phyloP scores from a whole-genome alignment of 2,329 filamentous ascomycete genomes.

The Drechslera avenae region DNA sequence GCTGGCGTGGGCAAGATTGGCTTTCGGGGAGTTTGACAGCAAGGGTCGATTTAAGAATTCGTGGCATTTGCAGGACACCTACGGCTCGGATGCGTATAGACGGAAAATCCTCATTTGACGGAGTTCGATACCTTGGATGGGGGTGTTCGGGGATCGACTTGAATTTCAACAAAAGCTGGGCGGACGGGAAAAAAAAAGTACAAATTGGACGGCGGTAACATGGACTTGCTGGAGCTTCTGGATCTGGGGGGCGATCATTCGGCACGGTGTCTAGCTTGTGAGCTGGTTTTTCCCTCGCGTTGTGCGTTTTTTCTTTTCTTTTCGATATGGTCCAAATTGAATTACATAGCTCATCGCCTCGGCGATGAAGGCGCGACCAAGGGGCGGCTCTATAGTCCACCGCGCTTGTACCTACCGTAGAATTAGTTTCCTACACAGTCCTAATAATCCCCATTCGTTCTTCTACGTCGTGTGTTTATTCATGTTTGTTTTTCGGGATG shows the following conservation, averaged over 20 bases:
- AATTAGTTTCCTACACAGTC: conserved; percentile 9
- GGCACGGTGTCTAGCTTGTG: conserved; percentile 14
- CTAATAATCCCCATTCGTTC: conserved; percentile 2
- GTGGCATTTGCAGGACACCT: conserved; percentile 47
- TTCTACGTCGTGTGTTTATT: not conserved
- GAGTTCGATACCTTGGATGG: conserved; percentile 47
- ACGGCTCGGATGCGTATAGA: conserved; percentile 45
- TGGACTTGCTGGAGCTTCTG: conserved; percentile 27
- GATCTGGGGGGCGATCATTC: conserved; percentile 23
- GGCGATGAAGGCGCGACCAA: conserved; percentile 11
- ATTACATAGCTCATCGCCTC: conserved; percentile 9
- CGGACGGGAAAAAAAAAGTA: conserved; percentile 40
- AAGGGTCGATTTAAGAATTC: conserved; percentile 47
- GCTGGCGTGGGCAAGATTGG: conserved; percentile 44
- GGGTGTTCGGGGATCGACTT: conserved; percentile 43
- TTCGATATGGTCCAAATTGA: conserved; percentile 21
- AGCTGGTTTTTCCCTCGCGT: conserved; percentile 12
- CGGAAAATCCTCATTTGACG: conserved; percentile 42
- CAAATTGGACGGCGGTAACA: conserved; percentile 36
- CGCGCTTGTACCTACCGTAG: conserved; percentile 13
- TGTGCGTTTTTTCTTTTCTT: conserved; percentile 11
- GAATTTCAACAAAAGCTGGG: conserved; percentile 35
- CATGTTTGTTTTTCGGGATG: not conserved
- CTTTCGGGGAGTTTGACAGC: conserved; percentile 44
- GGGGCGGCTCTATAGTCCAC: conserved; percentile 8